Conservation (phyloP, 441 rosid species). For the Mallotus repandus region DNA sequence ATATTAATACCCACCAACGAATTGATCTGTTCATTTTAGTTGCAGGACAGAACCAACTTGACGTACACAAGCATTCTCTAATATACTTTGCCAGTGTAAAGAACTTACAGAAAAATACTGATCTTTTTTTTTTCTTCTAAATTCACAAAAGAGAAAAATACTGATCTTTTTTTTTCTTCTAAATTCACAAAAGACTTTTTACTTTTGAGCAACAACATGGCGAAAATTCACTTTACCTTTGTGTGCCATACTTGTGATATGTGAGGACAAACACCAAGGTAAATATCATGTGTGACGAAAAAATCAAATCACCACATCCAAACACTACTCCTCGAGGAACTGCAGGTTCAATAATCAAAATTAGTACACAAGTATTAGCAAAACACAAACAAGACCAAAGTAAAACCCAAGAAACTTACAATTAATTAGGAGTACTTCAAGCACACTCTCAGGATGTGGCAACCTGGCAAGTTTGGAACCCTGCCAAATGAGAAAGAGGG, state of each 20-base stretch:
- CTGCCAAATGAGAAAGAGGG: conserved; percentile 39
- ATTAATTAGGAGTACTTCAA: conserved; percentile 76
- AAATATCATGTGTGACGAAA: conserved; percentile 99
- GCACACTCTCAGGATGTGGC: conserved; percentile 71
- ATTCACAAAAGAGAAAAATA: not conserved
- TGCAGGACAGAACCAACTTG: not conserved
- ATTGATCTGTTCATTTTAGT: not conserved
- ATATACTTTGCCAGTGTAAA: not conserved
- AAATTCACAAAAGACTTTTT: not conserved
- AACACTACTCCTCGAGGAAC: conserved; percentile 90
- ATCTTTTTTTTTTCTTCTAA: not conserved
- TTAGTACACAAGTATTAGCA: conserved; percentile 27
- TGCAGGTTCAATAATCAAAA: conserved; percentile 40
- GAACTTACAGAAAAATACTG: no score
- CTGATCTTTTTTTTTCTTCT: not conserved
- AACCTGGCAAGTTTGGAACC: conserved; percentile 85
- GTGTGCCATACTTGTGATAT: conserved; percentile 89
- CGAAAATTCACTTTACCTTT: conserved; percentile 50
- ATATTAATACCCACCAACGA: not conserved
- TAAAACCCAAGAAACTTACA: conserved; percentile 45
- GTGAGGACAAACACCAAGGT: conserved; percentile 89
- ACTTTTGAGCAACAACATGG: not conserved
- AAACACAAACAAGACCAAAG: conserved; percentile 9
- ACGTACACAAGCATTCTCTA: not conserved
- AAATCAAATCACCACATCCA: conserved; percentile 98